phyloP scores from a whole-genome alignment of 139 green algal species.

The Chlamydomonas applanata region DNA sequence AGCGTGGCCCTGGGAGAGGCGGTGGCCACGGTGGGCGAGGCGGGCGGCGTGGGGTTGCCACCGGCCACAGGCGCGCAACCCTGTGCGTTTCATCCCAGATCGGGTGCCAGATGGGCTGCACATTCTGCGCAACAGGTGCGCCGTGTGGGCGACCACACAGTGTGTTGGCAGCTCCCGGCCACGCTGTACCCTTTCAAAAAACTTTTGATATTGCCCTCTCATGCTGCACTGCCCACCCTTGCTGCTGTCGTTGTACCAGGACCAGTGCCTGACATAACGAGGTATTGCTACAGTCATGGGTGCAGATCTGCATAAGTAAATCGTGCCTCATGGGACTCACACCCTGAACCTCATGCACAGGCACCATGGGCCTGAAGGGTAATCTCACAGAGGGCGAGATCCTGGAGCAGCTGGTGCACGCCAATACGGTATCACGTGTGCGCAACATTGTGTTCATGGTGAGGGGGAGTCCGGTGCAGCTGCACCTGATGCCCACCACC shows the following conservation, averaged over 20 bases:
- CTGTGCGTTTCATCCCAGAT: constrained; percentile 86
- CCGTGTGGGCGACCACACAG: too few species aligned
- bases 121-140: constrained; percentile 93
- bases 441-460: constrained; percentile 98
- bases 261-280: too few species aligned
- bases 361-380: constrained; percentile 89
- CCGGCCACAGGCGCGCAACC: constrained; percentile 63
- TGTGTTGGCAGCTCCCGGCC: too few species aligned
- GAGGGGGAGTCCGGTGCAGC: background rate
- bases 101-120: constrained; percentile 95
- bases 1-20: background rate
- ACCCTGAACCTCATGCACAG: too few species aligned
- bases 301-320: background rate
- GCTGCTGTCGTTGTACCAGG: too few species aligned
- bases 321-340: too few species aligned
- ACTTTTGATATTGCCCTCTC: too few species aligned
- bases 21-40: background rate
- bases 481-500: too few species aligned
- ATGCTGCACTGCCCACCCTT: too few species aligned
- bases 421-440: constrained; percentile 58
- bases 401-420: constrained; percentile 93
- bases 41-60: constrained; percentile 3
- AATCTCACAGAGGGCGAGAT: constrained; percentile 93
- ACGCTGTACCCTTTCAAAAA: too few species aligned
- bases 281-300: background rate